Evolutionary conservation across 495 filamentous ascomycete genomes (phyloP).

Genomic region (Amphirosellinia nigrospora): DNA sequence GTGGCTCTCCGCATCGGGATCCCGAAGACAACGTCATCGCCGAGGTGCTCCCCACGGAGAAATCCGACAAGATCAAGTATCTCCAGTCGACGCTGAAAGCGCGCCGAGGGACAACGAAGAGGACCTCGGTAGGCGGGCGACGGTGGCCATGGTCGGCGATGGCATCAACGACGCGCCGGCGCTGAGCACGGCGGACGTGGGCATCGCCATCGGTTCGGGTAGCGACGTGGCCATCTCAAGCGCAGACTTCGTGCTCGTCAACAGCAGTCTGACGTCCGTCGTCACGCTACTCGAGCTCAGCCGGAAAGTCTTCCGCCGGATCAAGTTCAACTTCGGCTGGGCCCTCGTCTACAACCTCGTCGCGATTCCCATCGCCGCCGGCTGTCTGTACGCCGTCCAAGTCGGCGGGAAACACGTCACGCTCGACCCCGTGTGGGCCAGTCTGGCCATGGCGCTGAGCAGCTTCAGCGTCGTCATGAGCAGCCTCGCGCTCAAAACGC

Average conservation of each 20-base stretch:
- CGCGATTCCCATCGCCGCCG: slow-evolving; percentile 83
- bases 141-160: slow-evolving; percentile 71
- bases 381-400: slow-evolving; percentile 74
- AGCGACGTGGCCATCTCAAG: slow-evolving; percentile 84
- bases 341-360: slow-evolving; percentile 83
- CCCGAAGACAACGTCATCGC: slow-evolving; percentile 78
- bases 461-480: slow-evolving; percentile 81
- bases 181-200: slow-evolving; percentile 78
- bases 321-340: slow-evolving; percentile 90
- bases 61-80: slow-evolving; percentile 81
- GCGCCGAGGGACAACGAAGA: slow-evolving; percentile 35
- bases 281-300: slow-evolving; percentile 76
- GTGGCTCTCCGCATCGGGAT: slow-evolving; percentile 82
- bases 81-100: slow-evolving; percentile 68
- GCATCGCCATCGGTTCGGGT: slow-evolving; percentile 82
- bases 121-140: slow-evolving; percentile 43
- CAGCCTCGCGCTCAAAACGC: slow-evolving; percentile 67
- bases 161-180: slow-evolving; percentile 91
- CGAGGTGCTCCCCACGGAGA: slow-evolving; percentile 83
- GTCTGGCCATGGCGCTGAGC: slow-evolving; percentile 84
- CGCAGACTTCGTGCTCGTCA: slow-evolving; percentile 85
- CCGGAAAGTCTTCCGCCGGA: slow-evolving; percentile 72
- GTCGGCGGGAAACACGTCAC: slow-evolving; percentile 59
- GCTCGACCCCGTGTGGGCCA: slow-evolving; percentile 83
- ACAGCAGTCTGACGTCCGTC: slow-evolving; percentile 70